A percentile compares a stretch with the other conserved stretches of the same genome.
Conservation (phyloP, 768 basidiomycete species). For the Inosperma sp. region DNA sequence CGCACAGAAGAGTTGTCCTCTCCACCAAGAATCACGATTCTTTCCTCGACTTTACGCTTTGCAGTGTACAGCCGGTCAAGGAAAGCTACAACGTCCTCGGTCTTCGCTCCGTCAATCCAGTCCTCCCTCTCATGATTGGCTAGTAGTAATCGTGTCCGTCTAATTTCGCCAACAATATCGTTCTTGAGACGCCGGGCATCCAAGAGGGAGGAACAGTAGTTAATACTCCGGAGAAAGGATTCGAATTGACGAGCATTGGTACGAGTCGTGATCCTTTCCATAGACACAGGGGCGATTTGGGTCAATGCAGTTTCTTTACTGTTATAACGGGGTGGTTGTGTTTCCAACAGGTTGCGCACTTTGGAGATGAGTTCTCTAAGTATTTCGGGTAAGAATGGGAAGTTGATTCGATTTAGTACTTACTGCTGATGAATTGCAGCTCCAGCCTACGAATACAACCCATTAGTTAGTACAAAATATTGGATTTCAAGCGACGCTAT, state of each 20-base stretch:
- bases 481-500: not conserved
- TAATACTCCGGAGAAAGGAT: slow-evolving; percentile 83
- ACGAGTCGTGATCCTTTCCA: slow-evolving; percentile 75
- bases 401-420: slow-evolving; percentile 13
- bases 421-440: slow-evolving; percentile 51
- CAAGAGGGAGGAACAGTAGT: slow-evolving; percentile 71
- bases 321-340: slow-evolving; percentile 61
- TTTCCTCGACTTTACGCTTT: slow-evolving; percentile 79
- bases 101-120: slow-evolving; percentile 82
- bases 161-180: slow-evolving; percentile 88
- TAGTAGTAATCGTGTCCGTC: slow-evolving; percentile 73
- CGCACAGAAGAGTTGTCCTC: slow-evolving; percentile 49
- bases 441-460: slow-evolving; percentile 35
- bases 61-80: slow-evolving; percentile 86
- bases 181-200: slow-evolving; percentile 90
- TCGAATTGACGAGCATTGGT: slow-evolving; percentile 86
- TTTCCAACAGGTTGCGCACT: slow-evolving; percentile 79
- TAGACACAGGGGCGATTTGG: slow-evolving; percentile 28
- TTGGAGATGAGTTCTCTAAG: slow-evolving; percentile 78
- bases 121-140: slow-evolving; percentile 85
- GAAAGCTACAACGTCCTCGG: slow-evolving; percentile 82
- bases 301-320: slow-evolving; percentile 35
- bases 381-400: slow-evolving; percentile 7
- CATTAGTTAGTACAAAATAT: not conserved
- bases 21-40: slow-evolving; percentile 79